phyloP scores from a whole-genome alignment of 164 flowering plant species.

The Macadamia integrifolia region DNA sequence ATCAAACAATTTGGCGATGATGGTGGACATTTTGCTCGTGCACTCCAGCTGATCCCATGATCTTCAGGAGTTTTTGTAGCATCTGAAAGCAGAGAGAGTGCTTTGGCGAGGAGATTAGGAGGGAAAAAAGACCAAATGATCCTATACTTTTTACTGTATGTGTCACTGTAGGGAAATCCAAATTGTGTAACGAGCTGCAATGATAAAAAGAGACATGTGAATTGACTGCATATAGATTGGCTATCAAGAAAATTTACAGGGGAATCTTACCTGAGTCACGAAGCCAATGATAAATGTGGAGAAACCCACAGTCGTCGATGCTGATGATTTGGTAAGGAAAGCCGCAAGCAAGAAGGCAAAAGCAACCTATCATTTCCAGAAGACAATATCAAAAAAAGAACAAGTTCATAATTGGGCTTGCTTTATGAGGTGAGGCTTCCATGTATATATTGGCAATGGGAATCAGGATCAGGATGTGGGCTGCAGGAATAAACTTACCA shows the following conservation, averaged over 20 bases:
- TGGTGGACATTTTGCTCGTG: constrained; percentile 45
- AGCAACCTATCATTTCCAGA: constrained; percentile 30
- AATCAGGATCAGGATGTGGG: no score
- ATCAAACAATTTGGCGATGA: constrained; percentile 48
- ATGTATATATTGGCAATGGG: background rate
- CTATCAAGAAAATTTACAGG: background rate
- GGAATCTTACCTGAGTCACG: constrained; percentile 47
- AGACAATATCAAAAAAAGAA: background rate
- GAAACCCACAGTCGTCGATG: constrained; percentile 59
- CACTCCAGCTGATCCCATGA: constrained; percentile 65
- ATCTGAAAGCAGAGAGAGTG: constrained; percentile 40
- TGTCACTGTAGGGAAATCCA: constrained; percentile 51
- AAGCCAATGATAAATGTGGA: constrained; percentile 55
- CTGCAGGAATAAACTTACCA: constrained; percentile 34
- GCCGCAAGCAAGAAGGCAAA: constrained; percentile 65
- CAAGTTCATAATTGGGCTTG: background rate
- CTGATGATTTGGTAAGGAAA: constrained; percentile 62
- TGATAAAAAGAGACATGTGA: constrained; percentile 4
- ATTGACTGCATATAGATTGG: constrained; percentile 2
- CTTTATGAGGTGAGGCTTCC: background rate
- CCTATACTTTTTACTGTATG: constrained; percentile 18
- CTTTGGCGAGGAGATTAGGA: constrained; percentile 66
- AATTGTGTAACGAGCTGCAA: constrained; percentile 54
- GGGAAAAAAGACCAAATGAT: constrained; percentile 61
- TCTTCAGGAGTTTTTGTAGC: constrained; percentile 59